phyloP scores from a whole-genome alignment of 2,329 filamentous ascomycete genomes.

The Parascedosporium putredinis region DNA sequence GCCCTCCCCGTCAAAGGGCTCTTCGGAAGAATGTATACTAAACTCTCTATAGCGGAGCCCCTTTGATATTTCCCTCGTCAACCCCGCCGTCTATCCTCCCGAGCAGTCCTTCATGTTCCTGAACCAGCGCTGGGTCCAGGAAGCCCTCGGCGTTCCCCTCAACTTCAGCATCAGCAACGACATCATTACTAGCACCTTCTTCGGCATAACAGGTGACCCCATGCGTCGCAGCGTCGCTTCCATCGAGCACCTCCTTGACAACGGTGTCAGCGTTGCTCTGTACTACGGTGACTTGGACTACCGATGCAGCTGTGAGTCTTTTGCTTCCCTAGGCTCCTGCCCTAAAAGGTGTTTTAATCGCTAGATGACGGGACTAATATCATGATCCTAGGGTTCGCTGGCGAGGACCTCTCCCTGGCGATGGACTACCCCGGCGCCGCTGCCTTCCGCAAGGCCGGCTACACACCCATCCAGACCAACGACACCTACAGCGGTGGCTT shows the following conservation, averaged over 20 bases:
- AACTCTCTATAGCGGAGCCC: conserved; percentile 25
- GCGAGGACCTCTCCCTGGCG: conserved; percentile 26
- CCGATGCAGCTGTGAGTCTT: conserved; percentile 45
- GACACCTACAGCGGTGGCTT: conserved; percentile 58
- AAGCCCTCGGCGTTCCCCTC: conserved; percentile 50
- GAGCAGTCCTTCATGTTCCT: conserved; percentile 53
- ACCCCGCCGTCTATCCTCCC: conserved; percentile 53
- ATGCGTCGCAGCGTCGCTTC: conserved; percentile 23
- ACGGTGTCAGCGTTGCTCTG: conserved; percentile 57
- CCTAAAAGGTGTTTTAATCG: background rate
- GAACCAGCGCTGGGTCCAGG: conserved; percentile 45
- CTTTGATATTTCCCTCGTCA: conserved; percentile 51
- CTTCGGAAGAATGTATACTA: too few relatives aligned
- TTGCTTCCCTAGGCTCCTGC: conserved; percentile 14
- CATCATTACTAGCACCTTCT: conserved; percentile 38
- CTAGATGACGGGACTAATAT: too few relatives aligned
- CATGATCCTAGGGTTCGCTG: background rate
- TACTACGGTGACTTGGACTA: conserved; percentile 60
- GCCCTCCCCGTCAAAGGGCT: too few relatives aligned
- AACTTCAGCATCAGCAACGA: conserved; percentile 41
- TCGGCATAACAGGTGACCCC: conserved; percentile 54
- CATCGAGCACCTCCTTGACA: conserved; percentile 49
- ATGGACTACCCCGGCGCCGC: conserved; percentile 38
- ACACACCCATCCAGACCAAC: conserved; percentile 61
- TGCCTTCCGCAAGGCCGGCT: conserved; percentile 41